phyloP scores from a whole-genome alignment of 2,329 filamentous ascomycete species.

The Colletotrichum sp. region DNA sequence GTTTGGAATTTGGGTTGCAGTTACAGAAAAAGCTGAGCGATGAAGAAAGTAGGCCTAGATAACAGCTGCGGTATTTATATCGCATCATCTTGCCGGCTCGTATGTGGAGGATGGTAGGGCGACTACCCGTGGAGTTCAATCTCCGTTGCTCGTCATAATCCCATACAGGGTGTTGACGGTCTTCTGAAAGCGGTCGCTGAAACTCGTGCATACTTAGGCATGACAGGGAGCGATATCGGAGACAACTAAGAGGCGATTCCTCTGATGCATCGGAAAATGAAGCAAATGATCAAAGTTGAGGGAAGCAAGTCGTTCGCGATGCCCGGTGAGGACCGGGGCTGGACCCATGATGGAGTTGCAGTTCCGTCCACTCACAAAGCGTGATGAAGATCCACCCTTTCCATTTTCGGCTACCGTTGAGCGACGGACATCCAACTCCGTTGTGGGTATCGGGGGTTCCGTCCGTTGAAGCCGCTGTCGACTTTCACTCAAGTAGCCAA shows the following conservation, averaged over 20 bases:
- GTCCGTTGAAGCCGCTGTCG: not conserved
- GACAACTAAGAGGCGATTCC: accelerated
- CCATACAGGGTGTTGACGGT: not conserved
- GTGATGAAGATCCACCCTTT: not conserved
- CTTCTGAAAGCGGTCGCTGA: not conserved
- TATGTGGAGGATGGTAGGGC: not conserved
- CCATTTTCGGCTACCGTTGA: not conserved
- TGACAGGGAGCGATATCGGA: not conserved
- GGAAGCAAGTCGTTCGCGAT: not conserved
- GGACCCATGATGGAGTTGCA: not conserved
- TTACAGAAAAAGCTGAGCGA: not conserved
- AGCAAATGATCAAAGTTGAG: not conserved
- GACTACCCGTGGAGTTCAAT: not conserved
- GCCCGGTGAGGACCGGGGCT: not conserved
- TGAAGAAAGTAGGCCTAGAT: not conserved
- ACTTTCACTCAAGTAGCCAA: not conserved
- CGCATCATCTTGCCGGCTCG: not conserved
- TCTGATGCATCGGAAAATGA: not conserved
- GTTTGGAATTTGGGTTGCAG: not conserved
- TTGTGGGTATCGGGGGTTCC: not conserved
- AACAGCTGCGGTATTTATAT: not conserved
- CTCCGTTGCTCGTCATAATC: not conserved
- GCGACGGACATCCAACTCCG: conserved; percentile 5
- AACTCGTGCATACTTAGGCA: not conserved
- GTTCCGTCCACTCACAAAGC: not conserved